phyloP scores from a whole-genome alignment of 2,329 filamentous ascomycete species.

The Sphaceloma murrayae region DNA sequence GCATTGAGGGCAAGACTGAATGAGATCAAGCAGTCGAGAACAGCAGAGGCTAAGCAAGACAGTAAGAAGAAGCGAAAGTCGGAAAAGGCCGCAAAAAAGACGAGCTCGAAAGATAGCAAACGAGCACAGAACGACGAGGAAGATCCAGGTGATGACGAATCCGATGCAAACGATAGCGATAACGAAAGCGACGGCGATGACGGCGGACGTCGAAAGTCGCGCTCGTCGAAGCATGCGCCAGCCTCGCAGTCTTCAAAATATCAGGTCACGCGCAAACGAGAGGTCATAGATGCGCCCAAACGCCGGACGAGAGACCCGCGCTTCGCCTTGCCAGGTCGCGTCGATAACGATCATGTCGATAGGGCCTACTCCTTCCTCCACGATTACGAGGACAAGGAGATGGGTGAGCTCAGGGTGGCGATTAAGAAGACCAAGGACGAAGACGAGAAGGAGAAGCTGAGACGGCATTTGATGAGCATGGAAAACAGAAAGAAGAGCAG shows the following conservation, averaged over 20 bases:
- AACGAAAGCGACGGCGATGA: slow-evolving; percentile 25
- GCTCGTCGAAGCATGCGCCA: slow-evolving; percentile 80
- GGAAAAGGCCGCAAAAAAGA: slow-evolving; percentile 19
- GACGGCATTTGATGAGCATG: slow-evolving; percentile 66
- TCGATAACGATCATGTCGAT: slow-evolving; percentile 50
- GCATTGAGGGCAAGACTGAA: slow-evolving; percentile 36
- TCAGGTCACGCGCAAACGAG: slow-evolving; percentile 70
- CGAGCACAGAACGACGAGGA: slow-evolving; percentile 9
- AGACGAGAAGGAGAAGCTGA: slow-evolving; percentile 57
- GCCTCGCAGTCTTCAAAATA: slow-evolving; percentile 71
- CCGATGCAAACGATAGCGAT: slow-evolving; percentile 8
- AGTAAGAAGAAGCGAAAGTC: slow-evolving; percentile 21
- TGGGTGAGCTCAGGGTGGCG: slow-evolving; percentile 59
- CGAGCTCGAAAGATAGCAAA: background rate
- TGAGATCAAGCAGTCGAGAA: slow-evolving; percentile 30
- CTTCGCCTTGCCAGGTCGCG: slow-evolving; percentile 49
- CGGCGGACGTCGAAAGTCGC: slow-evolving; percentile 33
- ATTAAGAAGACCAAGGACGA: slow-evolving; percentile 59
- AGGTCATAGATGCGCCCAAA: slow-evolving; percentile 55
- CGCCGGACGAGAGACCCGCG: slow-evolving; percentile 66
- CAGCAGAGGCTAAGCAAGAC: slow-evolving; percentile 14
- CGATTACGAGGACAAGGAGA: slow-evolving; percentile 76
- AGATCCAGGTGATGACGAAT: background rate
- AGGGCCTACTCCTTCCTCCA: slow-evolving; percentile 81
- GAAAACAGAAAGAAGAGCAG: slow-evolving; percentile 66